Evolutionary conservation across 805 yeast genomes (phyloP), one percentile per base, ranked within the genome.

Genomic region (Suhomyces vadensis): DNA sequence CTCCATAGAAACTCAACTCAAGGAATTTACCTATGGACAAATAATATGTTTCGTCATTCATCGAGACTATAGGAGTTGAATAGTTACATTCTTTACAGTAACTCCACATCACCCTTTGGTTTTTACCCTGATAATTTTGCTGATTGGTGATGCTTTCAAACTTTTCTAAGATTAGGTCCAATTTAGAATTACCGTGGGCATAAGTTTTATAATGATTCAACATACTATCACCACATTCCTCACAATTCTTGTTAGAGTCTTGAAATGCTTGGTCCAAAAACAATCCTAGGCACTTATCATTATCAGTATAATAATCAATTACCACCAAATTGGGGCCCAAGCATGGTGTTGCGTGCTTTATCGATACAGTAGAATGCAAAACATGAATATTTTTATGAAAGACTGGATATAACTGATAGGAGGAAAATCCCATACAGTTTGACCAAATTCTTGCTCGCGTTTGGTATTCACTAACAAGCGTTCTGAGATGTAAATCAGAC

Each of bases 11-110:
- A 23, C 85, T 72, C 17, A 91, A 69, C 66, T 94, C 98, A 19
- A 94, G 69, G 59, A 87, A 94, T 58, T 95, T 95, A 0, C 98
- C 99, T 64, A 94, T 84, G 0, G 98, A 92, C 51, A 83, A 83
- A 56, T 84, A 89, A 84, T 95, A 91, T 0, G 97, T 83, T 31
- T 82, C 82, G 39, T 89, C 92, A 54, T 87, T 85, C 84, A 95
- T 81, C 14, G 87, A 87, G 10, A 83, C 67, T 5, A 85, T 81
- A 0, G 97, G 94, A 2, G 95, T 82, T 0, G 84, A 73, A 27
- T 74, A 77, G 10, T 82, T 78, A 61, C 99, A 94, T 39, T 73
- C 74, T 45, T 85, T 87, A 62, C 99, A 94, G 52, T 77, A 82
- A 59, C 95, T 87, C 99, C 99, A 94, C 71, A 91, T 85, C 42